Evolutionary conservation across 441 rosid species (phyloP).

Genomic region (Populus hybrid): DNA sequence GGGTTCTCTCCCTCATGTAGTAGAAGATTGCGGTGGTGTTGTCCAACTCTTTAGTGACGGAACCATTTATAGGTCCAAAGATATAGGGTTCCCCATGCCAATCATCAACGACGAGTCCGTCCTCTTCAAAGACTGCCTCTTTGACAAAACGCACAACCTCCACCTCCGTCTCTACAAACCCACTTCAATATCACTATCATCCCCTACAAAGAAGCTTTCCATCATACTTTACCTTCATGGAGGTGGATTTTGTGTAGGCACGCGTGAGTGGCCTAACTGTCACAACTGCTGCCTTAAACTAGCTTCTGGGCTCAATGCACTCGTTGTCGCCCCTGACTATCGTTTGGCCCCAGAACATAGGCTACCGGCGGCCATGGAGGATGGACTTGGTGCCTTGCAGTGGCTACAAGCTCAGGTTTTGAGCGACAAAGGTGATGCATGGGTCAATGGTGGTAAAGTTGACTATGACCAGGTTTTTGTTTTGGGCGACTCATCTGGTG

Average conservation of each 20-base stretch:
- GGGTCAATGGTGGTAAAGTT: slow-evolving; percentile 40
- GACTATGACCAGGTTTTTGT: slow-evolving; percentile 64
- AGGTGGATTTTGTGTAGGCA: slow-evolving; percentile 83
- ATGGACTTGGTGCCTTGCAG: slow-evolving; percentile 37
- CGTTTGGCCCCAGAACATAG: slow-evolving; percentile 77
- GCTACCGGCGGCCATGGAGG: slow-evolving; percentile 77
- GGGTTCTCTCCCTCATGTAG: slow-evolving; percentile 63
- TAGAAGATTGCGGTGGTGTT: slow-evolving; percentile 74
- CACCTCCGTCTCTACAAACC: slow-evolving; percentile 81
- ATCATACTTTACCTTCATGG: slow-evolving; percentile 64
- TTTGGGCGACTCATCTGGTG: no score
- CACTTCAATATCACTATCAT: neutral
- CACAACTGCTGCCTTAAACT: slow-evolving; percentile 68
- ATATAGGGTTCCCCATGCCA: slow-evolving; percentile 39
- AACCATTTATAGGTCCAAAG: slow-evolving; percentile 46
- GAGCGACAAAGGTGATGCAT: slow-evolving; percentile 31
- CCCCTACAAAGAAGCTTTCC: slow-evolving; percentile 29
- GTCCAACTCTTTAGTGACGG: slow-evolving; percentile 74
- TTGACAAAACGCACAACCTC: slow-evolving; percentile 47
- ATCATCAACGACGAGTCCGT: slow-evolving; percentile 38
- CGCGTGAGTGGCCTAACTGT: slow-evolving; percentile 63
- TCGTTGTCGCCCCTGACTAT: slow-evolving; percentile 70
- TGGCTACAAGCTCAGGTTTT: slow-evolving; percentile 55
- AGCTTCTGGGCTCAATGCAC: slow-evolving; percentile 50
- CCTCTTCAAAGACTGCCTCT: slow-evolving; percentile 56